Percentiles rank a stretch among this genome's conserved stretches.
Conservation (phyloP, 306 rosid genomes). For the Inga oerstediana region DNA sequence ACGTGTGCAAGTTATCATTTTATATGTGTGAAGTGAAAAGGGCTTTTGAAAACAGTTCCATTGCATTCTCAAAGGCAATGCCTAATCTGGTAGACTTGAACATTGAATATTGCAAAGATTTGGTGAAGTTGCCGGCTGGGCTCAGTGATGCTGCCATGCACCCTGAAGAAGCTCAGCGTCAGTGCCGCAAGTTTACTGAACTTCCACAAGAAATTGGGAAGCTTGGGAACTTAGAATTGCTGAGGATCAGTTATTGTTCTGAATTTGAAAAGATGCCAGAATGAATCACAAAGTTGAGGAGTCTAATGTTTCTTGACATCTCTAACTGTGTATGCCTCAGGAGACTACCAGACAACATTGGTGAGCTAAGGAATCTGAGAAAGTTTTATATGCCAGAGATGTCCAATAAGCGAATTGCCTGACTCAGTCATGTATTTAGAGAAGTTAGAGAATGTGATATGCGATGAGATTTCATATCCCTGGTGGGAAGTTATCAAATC, state of each 20-base stretch:
- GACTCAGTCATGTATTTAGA: neutral
- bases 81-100: neutral
- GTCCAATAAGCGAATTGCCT: neutral
- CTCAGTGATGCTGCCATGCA: neutral
- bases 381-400: neutral
- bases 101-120: neutral
- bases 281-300: neutral
- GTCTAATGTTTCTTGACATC: neutral
- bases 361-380: neutral
- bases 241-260: neutral
- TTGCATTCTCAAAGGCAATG: neutral
- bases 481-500: neutral
- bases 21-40: slow-evolving; percentile 39
- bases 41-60: slow-evolving; percentile 31
- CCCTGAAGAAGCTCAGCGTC: slow-evolving; percentile 4
- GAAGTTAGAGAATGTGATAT: neutral
- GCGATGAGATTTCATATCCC: neutral
- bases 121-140: neutral
- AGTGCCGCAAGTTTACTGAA: neutral
- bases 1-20: slow-evolving; percentile 43
- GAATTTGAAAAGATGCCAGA: neutral
- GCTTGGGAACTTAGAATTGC: neutral
- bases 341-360: neutral
- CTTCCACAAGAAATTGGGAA: slow-evolving; percentile 5
- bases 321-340: neutral